Conservation (phyloP, 352 stramenopile genomes). For the Globisporangium middletonii region DNA sequence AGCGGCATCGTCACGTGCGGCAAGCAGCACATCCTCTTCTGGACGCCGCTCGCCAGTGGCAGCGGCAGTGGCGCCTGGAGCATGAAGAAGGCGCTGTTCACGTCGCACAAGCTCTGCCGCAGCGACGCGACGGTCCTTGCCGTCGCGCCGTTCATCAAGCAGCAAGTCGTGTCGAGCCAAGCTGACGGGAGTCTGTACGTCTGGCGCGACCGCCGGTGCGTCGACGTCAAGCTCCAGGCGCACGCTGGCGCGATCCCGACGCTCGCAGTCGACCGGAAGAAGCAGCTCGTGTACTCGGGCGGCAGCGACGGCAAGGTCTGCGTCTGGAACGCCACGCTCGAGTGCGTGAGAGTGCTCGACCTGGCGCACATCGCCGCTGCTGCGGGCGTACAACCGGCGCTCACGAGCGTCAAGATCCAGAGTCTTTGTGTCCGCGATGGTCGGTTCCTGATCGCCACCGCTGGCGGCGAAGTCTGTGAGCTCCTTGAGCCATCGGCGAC, state of each 20-base stretch:
- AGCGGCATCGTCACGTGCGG: constrained; percentile 48
- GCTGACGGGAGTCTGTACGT: constrained; percentile 63
- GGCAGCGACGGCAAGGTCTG: constrained; percentile 55
- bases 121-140: constrained; percentile 33
- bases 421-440: constrained; percentile 50
- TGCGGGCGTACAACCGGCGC: constrained; percentile 5
- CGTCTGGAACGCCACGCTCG: constrained; percentile 50
- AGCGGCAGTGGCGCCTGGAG: constrained; percentile 18
- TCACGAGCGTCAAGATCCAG: constrained; percentile 38
- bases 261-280: constrained; percentile 40
- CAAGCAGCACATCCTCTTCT: constrained; percentile 67
- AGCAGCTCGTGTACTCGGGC: constrained; percentile 49
- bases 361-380: constrained; percentile 25
- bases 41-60: constrained; percentile 18
- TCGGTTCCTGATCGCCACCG: constrained; percentile 80
- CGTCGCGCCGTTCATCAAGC: constrained; percentile 27
- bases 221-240: constrained; percentile 35
- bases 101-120: constrained; percentile 40
- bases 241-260: constrained; percentile 43
- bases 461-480: constrained; percentile 83
- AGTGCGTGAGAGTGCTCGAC: constrained; percentile 36
- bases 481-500: constrained; percentile 30
- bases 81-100: constrained; percentile 61
- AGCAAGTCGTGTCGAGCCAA: constrained; percentile 58
- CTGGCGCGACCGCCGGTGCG: constrained; percentile 66